Evolutionary conservation across 2,329 filamentous ascomycete genomes (phyloP).

Genomic region (Trichoderma sp.): DNA sequence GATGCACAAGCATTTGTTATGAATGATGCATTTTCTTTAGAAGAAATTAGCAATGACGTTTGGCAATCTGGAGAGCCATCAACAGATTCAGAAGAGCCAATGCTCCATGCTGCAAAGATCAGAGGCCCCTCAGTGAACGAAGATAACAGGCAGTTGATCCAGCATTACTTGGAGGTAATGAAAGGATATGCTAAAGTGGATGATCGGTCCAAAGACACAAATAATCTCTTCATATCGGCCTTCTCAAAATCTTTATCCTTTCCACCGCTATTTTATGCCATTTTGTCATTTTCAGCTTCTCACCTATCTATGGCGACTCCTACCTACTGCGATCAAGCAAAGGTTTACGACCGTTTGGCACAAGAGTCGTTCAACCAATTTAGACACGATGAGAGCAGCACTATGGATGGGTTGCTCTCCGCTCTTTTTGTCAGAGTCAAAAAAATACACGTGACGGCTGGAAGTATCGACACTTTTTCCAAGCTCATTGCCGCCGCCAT

Average conservation of each 20-base stretch:
- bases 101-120: not conserved
- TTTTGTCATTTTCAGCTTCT: not conserved
- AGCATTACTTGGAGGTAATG: not conserved
- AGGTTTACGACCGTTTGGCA: not conserved
- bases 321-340: not conserved
- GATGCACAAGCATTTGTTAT: not conserved
- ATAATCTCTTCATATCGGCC: not conserved
- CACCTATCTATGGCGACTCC: not conserved
- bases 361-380: not conserved
- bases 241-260: not conserved
- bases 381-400: not conserved
- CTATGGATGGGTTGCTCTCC: not conserved
- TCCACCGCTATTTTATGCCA: not conserved
- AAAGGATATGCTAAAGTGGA: not conserved
- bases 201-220: not conserved
- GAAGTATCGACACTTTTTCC: not conserved
- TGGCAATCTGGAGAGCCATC: not conserved
- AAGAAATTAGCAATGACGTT: not conserved
- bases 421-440: not conserved
- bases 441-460: not conserved
- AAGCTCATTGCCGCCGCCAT: not conserved
- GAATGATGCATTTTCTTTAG: not conserved
- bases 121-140: not conserved
- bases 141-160: not conserved
- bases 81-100: not conserved